Conservation (phyloP, 2,329 filamentous ascomycete species). For the Orbilia oligospora region DNA sequence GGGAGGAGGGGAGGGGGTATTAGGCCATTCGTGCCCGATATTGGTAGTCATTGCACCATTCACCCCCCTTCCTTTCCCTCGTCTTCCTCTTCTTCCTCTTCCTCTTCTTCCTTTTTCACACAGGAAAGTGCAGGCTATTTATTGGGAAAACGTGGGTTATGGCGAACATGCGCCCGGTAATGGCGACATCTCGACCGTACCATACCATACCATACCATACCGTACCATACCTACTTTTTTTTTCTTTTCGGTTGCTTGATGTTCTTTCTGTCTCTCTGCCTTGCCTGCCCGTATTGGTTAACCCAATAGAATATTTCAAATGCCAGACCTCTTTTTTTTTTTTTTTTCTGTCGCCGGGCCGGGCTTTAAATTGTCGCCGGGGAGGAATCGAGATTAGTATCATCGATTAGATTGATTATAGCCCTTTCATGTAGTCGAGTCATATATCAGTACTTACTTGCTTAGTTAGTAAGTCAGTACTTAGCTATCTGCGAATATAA, state of each 20-base stretch:
- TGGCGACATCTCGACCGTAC: slow-evolving; percentile 52
- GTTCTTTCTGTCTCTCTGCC: background rate
- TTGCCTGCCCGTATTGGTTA: background rate
- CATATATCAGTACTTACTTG: too few species aligned
- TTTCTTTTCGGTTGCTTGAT: background rate
- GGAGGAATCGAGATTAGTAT: background rate
- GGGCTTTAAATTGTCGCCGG: background rate
- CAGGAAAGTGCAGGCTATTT: slow-evolving; percentile 40
- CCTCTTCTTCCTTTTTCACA: background rate
- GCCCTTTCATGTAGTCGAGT: too few species aligned
- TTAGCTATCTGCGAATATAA: too few species aligned
- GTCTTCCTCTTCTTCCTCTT: too few species aligned
- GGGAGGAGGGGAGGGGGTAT: slow-evolving; percentile 8
- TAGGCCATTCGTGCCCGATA: slow-evolving; percentile 32
- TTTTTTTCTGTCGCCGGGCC: too few species aligned
- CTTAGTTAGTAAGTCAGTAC: too few species aligned
- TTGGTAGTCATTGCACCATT: slow-evolving; percentile 45
- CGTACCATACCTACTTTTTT: background rate
- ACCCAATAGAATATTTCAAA: too few species aligned
- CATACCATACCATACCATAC: too few species aligned
- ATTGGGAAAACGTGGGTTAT: slow-evolving; percentile 35
- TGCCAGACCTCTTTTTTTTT: background rate
- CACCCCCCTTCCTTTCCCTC: too few species aligned
- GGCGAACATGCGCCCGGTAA: slow-evolving; percentile 55
- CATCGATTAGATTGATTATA: background rate